Base-by-base conservation (phyloP, 208 protist genomes). In the Leptomonas pyrrhocoris region DNA sequence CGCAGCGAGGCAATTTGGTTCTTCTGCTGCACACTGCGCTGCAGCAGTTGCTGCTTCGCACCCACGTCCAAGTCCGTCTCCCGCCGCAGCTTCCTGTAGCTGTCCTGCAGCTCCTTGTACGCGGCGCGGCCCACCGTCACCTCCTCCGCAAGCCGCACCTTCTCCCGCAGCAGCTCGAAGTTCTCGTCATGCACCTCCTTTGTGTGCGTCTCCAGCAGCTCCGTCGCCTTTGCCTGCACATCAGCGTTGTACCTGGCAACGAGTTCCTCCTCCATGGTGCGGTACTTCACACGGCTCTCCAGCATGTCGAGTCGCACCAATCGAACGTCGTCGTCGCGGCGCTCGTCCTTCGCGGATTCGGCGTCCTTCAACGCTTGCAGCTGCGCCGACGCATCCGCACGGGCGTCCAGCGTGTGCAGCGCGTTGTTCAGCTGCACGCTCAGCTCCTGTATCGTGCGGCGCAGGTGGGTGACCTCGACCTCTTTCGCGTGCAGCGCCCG, bases 201-300 rank as follows among this genome's bases (percentile, higher is more conserved):
- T n/a, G 90, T 93, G 54, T 83, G 83, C 31, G 64, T 55, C 51
- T 83, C 85, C 19, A 94, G 79, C 43, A 94, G 79, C 71, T 87
- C 73, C 25, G 45, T 84, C n/a, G 89, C 92, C 38, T 80, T 72
- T 0, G 69, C 61, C 28, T 69, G 73, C 30, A 97, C 85, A 30
- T 94, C 87, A 13, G 60, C 55, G 16, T 84, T 77, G 66, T 87
- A 85, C 31, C 54, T 65, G 25, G 62, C 16, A 0, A 69, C 50
- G 34, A 93, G 62, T n/a, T 69, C 57, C 58, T 81, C 71, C 79
- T 91, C 83, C 63, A 86, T 73, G n/a, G 80, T 60, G 54, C 80
- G 71, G 56, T 92, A 75, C 54, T 77, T 69, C 40, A 96, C 89
- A 38, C 89, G 87, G 18, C 92, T 81, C 67, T 94, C 90, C 40